Conservation (phyloP, 192 early-diverging fungal genomes). For the Backusella tuberculispora region DNA sequence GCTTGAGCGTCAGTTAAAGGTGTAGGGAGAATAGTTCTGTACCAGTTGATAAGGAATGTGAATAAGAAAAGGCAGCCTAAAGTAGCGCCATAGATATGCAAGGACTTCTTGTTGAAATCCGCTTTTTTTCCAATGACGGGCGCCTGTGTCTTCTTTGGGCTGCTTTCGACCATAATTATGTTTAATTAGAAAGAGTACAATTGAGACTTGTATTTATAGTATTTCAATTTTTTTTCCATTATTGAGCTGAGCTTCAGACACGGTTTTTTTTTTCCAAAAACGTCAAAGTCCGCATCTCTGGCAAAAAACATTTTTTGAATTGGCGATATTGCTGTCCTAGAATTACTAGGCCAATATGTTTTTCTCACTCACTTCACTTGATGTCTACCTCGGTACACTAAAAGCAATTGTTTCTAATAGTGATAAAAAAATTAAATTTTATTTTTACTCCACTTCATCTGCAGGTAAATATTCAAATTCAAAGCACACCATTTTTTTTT, state of each 20-base stretch:
- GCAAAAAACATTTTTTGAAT: too few species aligned
- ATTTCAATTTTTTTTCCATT: not conserved
- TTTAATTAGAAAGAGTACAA: not conserved
- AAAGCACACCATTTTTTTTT: too few species aligned
- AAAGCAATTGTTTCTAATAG: too few species aligned
- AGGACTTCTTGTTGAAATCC: not conserved
- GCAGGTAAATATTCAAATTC: too few species aligned
- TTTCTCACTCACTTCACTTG: not conserved
- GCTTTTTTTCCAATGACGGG: not conserved
- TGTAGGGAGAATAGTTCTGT: conserved; percentile 19
- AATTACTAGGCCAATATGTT: not conserved
- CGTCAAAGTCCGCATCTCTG: not conserved
- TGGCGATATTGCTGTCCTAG: not conserved
- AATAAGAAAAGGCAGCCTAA: conserved; percentile 15
- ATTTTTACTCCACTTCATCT: too few species aligned
- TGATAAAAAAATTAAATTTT: too few species aligned
- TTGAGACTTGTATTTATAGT: not conserved
- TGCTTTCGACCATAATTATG: not conserved
- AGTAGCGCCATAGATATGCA: not conserved
- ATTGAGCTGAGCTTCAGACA: not conserved
- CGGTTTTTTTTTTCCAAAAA: conserved; percentile 13
- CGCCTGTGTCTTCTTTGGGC: not conserved
- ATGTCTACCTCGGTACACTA: not conserved
- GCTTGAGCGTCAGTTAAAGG: conserved; percentile 32
- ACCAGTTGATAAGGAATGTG: conserved; percentile 12